Evolutionary conservation across 2,329 filamentous ascomycete species (phyloP).

Genomic region (Aspergillus ochraceoroseus): DNA sequence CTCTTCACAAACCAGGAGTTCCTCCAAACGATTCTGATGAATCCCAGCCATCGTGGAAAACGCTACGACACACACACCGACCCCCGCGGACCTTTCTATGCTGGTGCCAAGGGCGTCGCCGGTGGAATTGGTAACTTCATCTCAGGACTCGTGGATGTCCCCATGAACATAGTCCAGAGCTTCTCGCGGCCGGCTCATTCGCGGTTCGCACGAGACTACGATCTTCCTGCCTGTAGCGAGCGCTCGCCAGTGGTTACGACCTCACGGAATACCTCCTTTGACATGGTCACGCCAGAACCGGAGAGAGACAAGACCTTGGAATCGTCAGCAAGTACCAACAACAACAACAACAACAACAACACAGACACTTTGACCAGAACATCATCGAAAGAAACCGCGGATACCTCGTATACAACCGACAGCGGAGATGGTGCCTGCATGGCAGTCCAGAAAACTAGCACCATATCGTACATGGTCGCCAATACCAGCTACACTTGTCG

Average conservation of each 20-base stretch:
- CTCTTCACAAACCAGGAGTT: too few relatives aligned
- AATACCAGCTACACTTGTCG: slow-evolving; percentile 53
- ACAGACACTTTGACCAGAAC: too few relatives aligned
- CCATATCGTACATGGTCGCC: neutral
- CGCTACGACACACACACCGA: slow-evolving; percentile 72
- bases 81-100: slow-evolving; percentile 72
- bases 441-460: neutral
- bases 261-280: neutral
- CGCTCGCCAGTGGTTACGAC: neutral
- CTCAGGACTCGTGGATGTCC: slow-evolving; percentile 73
- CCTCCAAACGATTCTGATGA: too few relatives aligned
- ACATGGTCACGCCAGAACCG: too few relatives aligned
- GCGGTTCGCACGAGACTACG: slow-evolving; percentile 13
- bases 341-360: too few relatives aligned
- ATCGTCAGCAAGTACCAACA: too few relatives aligned
- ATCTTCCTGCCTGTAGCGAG: slow-evolving; percentile 7
- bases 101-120: slow-evolving; percentile 67
- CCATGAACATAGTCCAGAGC: slow-evolving; percentile 46
- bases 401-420: too few relatives aligned
- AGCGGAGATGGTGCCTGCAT: too few relatives aligned
- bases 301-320: too few relatives aligned
- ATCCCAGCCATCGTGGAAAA: slow-evolving; percentile 43
- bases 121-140: slow-evolving; percentile 70
- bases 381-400: too few relatives aligned
- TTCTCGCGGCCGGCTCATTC: slow-evolving; percentile 2